Evolutionary conservation across 2,329 filamentous ascomycete genomes (phyloP), one percentile per base, ranked within the genome.

Genomic region (Botrytis elliptica): DNA sequence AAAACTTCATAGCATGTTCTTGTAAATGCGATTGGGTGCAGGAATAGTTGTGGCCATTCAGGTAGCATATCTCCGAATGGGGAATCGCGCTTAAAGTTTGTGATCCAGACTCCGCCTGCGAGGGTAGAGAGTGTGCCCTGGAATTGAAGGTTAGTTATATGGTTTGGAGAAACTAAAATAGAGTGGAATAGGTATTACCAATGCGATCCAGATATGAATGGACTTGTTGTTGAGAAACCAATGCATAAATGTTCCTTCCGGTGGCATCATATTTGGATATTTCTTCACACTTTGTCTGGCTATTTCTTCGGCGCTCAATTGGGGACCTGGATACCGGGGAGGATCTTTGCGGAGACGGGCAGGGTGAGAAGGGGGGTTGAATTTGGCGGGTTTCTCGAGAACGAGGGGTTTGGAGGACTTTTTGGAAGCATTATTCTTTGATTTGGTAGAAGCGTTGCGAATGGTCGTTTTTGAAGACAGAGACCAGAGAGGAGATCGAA

Each of bases 341-440:
- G 85, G 82, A 70, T 82, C 83, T 77, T 87, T 86, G 8, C 88
- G 85, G 46, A 94, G 87, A 10, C 92, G 87, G 36, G 92, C 85
- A 20, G 92, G 91, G 82, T 98, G 96, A 0, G 95, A 98, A 0
- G 96, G 96, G 3, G 96, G 95, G 66, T 93, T 93, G 86, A 97
- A 98, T 82, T 91, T 92, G 79, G 92, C 88, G 38, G 95, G 95
- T 83, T 98, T 94, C 79, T 93, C 93, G 77, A 99, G 90, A 8
- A 94, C 88, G 75, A 91, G 87, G 52, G 89, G 88, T 80, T 91
- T 92, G 16, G 75, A 63, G 52, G 52, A 22, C 10, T 62, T 20
- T 70, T 71, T 69, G 55, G 55, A 38, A 63, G 68, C 46, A 38
- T 60, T 73, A 70, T 77, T 62, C 74, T 78, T 74, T 67, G 75